Evolutionary conservation across 805 yeast species (phyloP), one percentile per base, ranked within the genome.

Genomic region (Barnettozyma siamensis): DNA sequence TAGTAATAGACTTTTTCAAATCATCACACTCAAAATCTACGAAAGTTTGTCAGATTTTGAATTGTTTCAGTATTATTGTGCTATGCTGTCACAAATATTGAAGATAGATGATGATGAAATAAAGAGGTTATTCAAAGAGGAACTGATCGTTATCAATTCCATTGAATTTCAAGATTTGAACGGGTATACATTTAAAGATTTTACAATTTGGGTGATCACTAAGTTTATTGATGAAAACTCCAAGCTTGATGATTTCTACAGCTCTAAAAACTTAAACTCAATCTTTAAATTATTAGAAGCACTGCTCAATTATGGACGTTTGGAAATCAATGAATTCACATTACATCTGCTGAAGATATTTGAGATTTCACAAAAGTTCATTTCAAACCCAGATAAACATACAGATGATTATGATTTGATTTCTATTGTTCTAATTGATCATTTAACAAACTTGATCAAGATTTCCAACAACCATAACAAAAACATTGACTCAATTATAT

Each of bases 41-140:
- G 56, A 58, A 2, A 58, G 61, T 2, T 63, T 72, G 19, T 84
- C 82, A 50, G 96, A 88, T 56, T 65, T 76, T 38, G 77, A 70
- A 2, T 64, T 73, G 18, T 80, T 84, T 49, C 65, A 78, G 2
- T 89, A 88, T 56, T 73, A 81, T 43, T 53, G 84, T 35, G 67
- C 69, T 16, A 66, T 75, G 0, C 51, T 88, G 7, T 59, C 69
- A 7, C 72, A 73, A 32, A 72, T 86, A 1, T 56, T 87, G 23
- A 59, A 58, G 5, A 64, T 75, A 7, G 73, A 78, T 42, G 57
- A 60, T 12, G 65, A 67, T 26, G 49, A 46, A 5, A 56, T 80
- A 24, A 54, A 70, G 29, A 75, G 74, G 7, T 59, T 73, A 7
- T 72, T 84, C 51, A 71, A 69, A 20, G 64, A 73, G 21, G 89